These are phyloP conservation scores for Sugiyamaella japonica DNA, from an alignment of 1,139 yeast species.

Conservation along the genomic window DNA sequence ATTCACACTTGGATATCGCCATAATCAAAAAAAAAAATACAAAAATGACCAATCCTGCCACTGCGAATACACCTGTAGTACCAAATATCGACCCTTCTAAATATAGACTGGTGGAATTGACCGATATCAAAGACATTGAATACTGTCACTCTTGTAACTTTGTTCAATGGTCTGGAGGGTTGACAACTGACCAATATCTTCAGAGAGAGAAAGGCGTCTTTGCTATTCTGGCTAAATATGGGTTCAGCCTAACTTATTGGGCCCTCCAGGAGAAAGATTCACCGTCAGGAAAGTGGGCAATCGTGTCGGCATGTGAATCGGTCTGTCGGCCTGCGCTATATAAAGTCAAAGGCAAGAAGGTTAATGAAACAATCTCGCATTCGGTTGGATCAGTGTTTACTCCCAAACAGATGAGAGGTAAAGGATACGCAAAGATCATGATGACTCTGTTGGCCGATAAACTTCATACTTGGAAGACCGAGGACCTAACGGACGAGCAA, in stretches of 20 bases:
- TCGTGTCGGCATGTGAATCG: constrained; percentile 51
- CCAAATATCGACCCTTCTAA: constrained; percentile 4
- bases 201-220: constrained; percentile 33
- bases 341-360: constrained; percentile 32
- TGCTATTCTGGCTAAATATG: constrained; percentile 25
- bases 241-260: constrained; percentile 33
- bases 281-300: constrained; percentile 30
- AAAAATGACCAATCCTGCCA: constrained; percentile 11
- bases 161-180: constrained; percentile 50
- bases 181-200: constrained; percentile 35
- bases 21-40: neutral
- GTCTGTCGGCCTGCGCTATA: constrained; percentile 46
- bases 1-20: neutral
- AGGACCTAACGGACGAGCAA: constrained; percentile 36
- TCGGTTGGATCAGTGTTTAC: constrained; percentile 71
- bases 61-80: neutral
- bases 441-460: constrained; percentile 42
- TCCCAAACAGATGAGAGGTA: constrained; percentile 55
- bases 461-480: constrained; percentile 45
- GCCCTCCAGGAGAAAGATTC: constrained; percentile 30
- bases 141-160: constrained; percentile 53
- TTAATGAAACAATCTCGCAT: constrained; percentile 45
- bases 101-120: constrained; percentile 24
- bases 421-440: constrained; percentile 66
- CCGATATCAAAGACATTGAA: constrained; percentile 48